Conservation (phyloP, 2,329 filamentous ascomycete species). For the Xylaria sp. region DNA sequence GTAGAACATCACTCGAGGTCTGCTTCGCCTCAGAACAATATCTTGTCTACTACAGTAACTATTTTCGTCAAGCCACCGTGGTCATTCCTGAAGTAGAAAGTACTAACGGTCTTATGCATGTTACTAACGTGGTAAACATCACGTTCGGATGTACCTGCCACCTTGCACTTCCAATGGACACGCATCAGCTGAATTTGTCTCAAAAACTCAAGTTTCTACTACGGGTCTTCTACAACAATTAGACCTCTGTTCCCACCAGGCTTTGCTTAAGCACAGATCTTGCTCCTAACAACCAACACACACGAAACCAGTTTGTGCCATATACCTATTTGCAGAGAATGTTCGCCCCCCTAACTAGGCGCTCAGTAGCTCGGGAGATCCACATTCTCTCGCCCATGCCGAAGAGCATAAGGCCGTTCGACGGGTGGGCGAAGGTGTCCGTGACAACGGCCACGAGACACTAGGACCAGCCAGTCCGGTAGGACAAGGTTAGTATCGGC, state of each 20-base stretch:
- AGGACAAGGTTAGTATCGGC: background rate
- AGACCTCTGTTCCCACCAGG: background rate
- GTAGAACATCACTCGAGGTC: background rate
- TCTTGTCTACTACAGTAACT: background rate
- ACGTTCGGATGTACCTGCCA: background rate
- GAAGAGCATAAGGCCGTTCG: background rate
- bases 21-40: background rate
- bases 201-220: background rate
- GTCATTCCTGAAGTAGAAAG: background rate
- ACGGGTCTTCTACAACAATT: background rate
- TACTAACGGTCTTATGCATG: background rate
- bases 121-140: too few relatives aligned
- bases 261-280: background rate
- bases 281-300: background rate
- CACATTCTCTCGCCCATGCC: background rate
- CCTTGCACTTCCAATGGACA: background rate
- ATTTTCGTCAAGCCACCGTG: background rate
- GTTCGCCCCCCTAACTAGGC: background rate
- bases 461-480: background rate
- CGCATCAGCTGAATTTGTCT: too few relatives aligned
- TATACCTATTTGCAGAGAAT: background rate
- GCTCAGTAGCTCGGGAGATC: background rate
- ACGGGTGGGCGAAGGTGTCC: background rate
- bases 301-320: background rate
- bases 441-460: background rate